Conservation (phyloP, 768 basidiomycete species). For the Boletus rex-veris region DNA sequence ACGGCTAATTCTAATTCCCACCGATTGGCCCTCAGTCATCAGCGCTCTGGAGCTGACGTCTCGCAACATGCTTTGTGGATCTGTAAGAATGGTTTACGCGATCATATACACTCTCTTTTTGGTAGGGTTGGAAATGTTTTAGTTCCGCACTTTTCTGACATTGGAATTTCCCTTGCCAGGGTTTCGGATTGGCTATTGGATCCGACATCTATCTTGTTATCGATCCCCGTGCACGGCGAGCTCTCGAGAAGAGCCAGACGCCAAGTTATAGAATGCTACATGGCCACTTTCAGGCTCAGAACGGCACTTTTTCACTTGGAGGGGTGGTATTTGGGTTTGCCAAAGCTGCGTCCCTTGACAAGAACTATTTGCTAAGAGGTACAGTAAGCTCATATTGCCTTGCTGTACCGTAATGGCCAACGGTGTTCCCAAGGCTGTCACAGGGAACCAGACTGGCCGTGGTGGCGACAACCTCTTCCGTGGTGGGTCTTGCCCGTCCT, state of each 20-base stretch:
- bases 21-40: slow-evolving; percentile 46
- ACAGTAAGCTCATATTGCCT: not conserved
- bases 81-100: slow-evolving; percentile 80
- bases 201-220: slow-evolving; percentile 77
- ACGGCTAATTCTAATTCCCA: not conserved
- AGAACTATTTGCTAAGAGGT: slow-evolving; percentile 32
- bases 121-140: slow-evolving; percentile 35
- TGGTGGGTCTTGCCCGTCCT: slow-evolving; percentile 78
- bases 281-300: slow-evolving; percentile 49
- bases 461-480: slow-evolving; percentile 75
- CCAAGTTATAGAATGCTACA: slow-evolving; percentile 46
- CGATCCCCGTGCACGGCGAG: slow-evolving; percentile 50
- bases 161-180: slow-evolving; percentile 38
- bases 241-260: slow-evolving; percentile 30
- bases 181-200: slow-evolving; percentile 81
- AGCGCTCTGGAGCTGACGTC: slow-evolving; percentile 80
- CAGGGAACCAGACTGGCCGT: slow-evolving; percentile 69
- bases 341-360: slow-evolving; percentile 31
- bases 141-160: slow-evolving; percentile 3
- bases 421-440: slow-evolving; percentile 56
- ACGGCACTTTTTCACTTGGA: slow-evolving; percentile 42
- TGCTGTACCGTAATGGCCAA: slow-evolving; percentile 26
- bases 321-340: slow-evolving; percentile 49
- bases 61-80: slow-evolving; percentile 75
- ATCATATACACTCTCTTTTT: slow-evolving; percentile 84